phyloP scores from a whole-genome alignment of 2,329 filamentous ascomycete genomes.

The Microcyclospora tardicrescens region DNA sequence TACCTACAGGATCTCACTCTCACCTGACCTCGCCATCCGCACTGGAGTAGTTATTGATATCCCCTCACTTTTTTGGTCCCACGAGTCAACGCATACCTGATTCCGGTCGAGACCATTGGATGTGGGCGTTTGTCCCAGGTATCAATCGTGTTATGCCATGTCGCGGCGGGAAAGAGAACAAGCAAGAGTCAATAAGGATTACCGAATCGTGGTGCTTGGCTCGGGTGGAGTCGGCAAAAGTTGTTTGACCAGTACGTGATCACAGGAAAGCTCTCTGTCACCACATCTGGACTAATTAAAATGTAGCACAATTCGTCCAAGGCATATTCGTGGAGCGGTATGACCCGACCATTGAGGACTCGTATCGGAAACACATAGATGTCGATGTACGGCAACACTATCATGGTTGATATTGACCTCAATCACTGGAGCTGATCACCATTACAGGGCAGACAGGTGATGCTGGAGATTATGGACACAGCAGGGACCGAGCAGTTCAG shows the following conservation, averaged over 20 bases:
- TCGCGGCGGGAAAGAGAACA: neutral
- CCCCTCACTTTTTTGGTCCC: no score
- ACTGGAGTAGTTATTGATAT: no score
- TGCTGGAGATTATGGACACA: constrained; percentile 84
- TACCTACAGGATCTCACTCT: no score
- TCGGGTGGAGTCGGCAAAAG: constrained; percentile 86
- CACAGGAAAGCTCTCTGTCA: constrained; percentile 3
- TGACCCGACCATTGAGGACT: constrained; percentile 50
- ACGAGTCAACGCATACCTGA: no score
- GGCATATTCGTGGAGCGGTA: constrained; percentile 82
- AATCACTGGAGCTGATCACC: constrained; percentile 1
- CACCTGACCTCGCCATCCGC: no score
- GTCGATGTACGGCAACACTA: constrained; percentile 58
- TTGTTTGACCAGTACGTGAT: constrained; percentile 62
- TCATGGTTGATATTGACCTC: neutral
- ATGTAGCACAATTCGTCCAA: constrained; percentile 75
- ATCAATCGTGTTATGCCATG: neutral
- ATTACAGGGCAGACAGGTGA: constrained; percentile 65
- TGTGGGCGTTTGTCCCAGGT: neutral
- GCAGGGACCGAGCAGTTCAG: constrained; percentile 89
- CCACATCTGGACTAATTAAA: neutral
- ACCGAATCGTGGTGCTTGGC: constrained; percentile 70
- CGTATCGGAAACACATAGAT: constrained; percentile 48
- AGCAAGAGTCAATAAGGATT: constrained; percentile 38
- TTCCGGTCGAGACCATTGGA: neutral